Evolutionary conservation across 306 rosid species (phyloP).

Genomic region (Cucurbita argyrosperma): DNA sequence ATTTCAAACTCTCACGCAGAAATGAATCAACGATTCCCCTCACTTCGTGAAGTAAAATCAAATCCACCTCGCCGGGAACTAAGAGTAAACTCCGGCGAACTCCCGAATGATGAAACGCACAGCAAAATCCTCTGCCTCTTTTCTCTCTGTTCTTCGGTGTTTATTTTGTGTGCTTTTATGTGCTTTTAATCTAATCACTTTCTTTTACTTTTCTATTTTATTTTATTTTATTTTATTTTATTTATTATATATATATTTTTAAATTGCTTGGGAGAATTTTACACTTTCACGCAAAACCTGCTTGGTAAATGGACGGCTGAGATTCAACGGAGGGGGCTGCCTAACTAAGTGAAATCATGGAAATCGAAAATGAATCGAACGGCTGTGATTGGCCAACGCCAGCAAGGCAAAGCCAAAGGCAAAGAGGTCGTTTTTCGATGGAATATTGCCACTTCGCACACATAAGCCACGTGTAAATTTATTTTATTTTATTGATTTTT

Average conservation of each 20-base stretch:
- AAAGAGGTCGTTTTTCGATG: conserved; percentile 15
- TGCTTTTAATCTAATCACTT: conserved; percentile 9
- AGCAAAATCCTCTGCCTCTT: background rate
- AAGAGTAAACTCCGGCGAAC: background rate
- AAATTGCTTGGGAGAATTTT: background rate
- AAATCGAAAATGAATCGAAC: conserved; percentile 2
- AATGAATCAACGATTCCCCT: background rate
- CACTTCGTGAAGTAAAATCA: background rate
- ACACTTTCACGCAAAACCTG: conserved; percentile 12
- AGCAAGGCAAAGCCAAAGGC: conserved; percentile 21
- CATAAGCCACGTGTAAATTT: conserved; percentile 22
- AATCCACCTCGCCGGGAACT: background rate
- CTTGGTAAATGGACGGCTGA: background rate
- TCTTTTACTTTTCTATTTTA: background rate
- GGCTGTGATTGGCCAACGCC: conserved; percentile 17
- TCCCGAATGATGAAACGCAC: background rate
- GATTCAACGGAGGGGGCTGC: conserved; percentile 3
- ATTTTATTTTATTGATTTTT: conserved; percentile 5
- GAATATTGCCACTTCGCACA: conserved; percentile 17
- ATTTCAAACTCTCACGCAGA: background rate
- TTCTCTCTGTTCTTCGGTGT: background rate
- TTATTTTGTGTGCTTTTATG: conserved; percentile 4
- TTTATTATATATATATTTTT: too few species aligned
- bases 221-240: background rate
- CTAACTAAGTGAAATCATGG: background rate